Evolutionary conservation across 176 grass and related monocot species (phyloP), one percentile per base, ranked within the genome.

Genomic region (Carex kokanica): DNA sequence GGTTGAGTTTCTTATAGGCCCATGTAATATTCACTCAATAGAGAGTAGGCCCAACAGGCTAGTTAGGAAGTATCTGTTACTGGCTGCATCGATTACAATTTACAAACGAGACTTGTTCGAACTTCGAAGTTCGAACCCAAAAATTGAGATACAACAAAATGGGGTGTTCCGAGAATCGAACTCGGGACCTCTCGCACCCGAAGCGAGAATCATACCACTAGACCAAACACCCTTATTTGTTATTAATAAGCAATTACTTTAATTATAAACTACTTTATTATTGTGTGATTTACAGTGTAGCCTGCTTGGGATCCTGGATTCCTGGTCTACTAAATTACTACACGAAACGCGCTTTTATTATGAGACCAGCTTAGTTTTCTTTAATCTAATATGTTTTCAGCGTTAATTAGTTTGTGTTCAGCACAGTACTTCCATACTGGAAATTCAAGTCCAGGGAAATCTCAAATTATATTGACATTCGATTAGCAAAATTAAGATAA

Each of bases 191-290:
- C 88, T 90, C 88, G 88, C 85, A 87, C 88, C 88, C 88, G 86
- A 90, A 90, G 88, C 88, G 88, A 90, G 85, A 90, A 90, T 90
- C 89, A 90, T 90, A 90, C 88, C 88, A 90, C 88, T 90, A 87
- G 88, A 90, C 88, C 88, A 90, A 90, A 90, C 84, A 81, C 88
- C 85, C 88, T 51, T 2, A 12, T 1, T 12, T 49, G 10, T 11
- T 2, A 8, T 1, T 45, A 1, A 2, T 6, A 41, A 45, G 8
- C 43, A 45, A 45, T 10, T 45, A 2, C 2, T 2, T 2, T 49
- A 49, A 10, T 11, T 49, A 38, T 38, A 38, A 45, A 2, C 0
- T 1, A 49, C 2, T 12, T 47, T 47, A 12, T 49, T 47, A 9
- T 47, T 47, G 8, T 10, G 45, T 47, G 8, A 10, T 47, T 1